Evolutionary conservation across 2,329 filamentous ascomycete genomes (phyloP), one percentile per base, ranked within the genome.

Genomic region (Exophiala phaeomuriformis): DNA sequence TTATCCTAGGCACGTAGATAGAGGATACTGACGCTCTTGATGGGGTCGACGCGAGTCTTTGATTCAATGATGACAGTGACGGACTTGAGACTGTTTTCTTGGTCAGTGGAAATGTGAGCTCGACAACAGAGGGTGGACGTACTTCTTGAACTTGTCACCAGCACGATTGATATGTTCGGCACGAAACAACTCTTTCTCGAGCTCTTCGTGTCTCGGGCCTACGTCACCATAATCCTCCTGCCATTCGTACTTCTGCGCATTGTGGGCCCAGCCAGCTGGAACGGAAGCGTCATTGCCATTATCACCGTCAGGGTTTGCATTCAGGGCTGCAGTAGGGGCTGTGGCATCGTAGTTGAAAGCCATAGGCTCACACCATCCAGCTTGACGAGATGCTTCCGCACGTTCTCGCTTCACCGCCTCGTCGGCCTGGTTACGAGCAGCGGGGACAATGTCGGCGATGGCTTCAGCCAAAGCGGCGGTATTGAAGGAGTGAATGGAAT

Each of bases 191-290:
- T 85, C 74, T 5, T 77, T 63, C 73, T 97, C 91, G 0, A 98
- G 79, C 45, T 82, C 79, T 0, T 78, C 73, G 49, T 84, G 79
- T 47, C 74, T 75, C 0, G 90, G 90, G 4, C 85, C 91, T 50
- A 98, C 75, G 39, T 97, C 91, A 1, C 91, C 93, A 61, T 79
- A 87, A 2, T 95, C 88, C 7, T 90, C 89, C 12, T 83, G 77
- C 86, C 87, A 97, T 64, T 90, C 81, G 63, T 97, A 97, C 41
- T 86, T 76, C 0, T 67, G 71, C n/a, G 82, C 84, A 51, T 79
- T 79, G 36, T 74, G 73, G 48, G 75, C 73, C 80, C 75, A 82
- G 12, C 80, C 75, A 82, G 19, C 66, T 12, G 19, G 12, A 6
- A 28, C 48, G 36, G 28, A 30, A 32, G 27, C 47, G 4, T 52